phyloP scores from a whole-genome alignment of 495 filamentous ascomycete genomes.

The Aspergillus kassunensis region DNA sequence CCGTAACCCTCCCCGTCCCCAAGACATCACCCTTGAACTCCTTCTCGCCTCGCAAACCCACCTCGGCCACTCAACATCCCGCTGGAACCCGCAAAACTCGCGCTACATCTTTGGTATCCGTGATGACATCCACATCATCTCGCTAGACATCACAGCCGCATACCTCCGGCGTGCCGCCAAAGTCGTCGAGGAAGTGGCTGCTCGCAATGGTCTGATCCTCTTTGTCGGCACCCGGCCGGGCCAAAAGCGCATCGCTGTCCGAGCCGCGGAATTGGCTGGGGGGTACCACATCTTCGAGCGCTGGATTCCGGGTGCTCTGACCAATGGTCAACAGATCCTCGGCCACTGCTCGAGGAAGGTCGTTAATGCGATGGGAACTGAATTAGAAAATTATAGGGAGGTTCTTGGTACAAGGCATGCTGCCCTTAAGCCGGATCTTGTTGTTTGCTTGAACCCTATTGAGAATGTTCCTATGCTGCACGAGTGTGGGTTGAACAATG shows the following conservation, averaged over 20 bases:
- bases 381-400: too few species aligned
- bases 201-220: conserved; percentile 77
- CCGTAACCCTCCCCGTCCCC: conserved; percentile 64
- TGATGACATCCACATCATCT: conserved; percentile 89
- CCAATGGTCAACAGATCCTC: conserved; percentile 87
- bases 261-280: conserved; percentile 69
- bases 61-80: conserved; percentile 84
- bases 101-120: conserved; percentile 93
- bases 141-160: conserved; percentile 77
- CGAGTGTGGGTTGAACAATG: conserved; percentile 81
- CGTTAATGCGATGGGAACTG: conserved; percentile 65
- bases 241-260: conserved; percentile 72
- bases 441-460: conserved; percentile 85
- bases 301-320: conserved; percentile 90
- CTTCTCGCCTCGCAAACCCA: conserved; percentile 88
- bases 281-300: conserved; percentile 90
- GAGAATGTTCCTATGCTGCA: conserved; percentile 89
- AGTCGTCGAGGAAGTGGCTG: conserved; percentile 81
- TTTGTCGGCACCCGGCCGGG: conserved; percentile 85
- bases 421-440: conserved; percentile 79
- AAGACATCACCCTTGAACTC: conserved; percentile 83
- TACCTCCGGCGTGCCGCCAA: conserved; percentile 86
- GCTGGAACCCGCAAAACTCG: conserved; percentile 94
- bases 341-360: conserved; percentile 60
- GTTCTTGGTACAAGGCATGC: too few species aligned